Evolutionary conservation across 331 rosid genomes (phyloP), one percentile per base, ranked within the genome.

Genomic region (Prunus yedoensis): DNA sequence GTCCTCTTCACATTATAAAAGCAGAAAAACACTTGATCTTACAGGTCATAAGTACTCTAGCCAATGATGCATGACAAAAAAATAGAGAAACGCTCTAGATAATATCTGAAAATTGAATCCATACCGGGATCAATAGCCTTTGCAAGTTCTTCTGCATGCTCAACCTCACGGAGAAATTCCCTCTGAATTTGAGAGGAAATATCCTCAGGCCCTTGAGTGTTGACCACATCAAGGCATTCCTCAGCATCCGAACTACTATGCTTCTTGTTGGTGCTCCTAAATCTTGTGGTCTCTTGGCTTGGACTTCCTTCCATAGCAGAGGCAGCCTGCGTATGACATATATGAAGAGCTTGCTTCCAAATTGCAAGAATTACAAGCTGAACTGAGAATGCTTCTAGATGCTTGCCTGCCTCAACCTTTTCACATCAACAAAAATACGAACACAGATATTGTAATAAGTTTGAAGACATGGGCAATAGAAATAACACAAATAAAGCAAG

Each of bases 331-430:
- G 95, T 83, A 77, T 90, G 95, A 81, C 95, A 90, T 79, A 95
- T 95, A 82, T 95, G 87, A 86, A 95, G 79, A 15, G 98, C 99
- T 88, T 95, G 93, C 82, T 92, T 95, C 98, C 99, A 95, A 71
- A 95, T 91, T 74, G 99, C 96, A 83, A 95, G 99, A 82, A 92
- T 89, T 66, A 95, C 99, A 83, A 95, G 98, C 84, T 89, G 96
- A 80, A 95, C 87, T 68, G 99, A 89, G 83, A 95, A 92, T 75
- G 98, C 98, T 83, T 95, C 98, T 47, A 89, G 88, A 66, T 82
- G 96, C 86, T 85, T 95, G 77, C 86, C 87, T 60, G 88, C 82
- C 76, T 79, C 81, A 67, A 87, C 79, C 98, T 95, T 86, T 81
- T 64, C 54, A 18, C 46, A 16, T 8, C 66, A 60, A 2, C 11